Evolutionary conservation across 2,329 filamentous ascomycete genomes (phyloP), one percentile per base, ranked within the genome.

Genomic region (Hypoxylon rubiginosum): DNA sequence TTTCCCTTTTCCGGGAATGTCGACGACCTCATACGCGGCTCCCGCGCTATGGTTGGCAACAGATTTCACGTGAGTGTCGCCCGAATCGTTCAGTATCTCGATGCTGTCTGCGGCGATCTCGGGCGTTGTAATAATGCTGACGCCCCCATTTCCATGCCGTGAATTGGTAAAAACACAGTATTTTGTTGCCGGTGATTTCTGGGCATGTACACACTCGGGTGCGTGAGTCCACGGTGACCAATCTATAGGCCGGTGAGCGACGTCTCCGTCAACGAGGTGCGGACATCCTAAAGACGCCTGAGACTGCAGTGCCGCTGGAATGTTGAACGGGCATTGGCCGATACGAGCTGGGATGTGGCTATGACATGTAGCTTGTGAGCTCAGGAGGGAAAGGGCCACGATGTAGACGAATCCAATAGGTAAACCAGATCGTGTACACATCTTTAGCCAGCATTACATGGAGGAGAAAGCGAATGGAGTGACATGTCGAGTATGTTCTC

Each of bases 61-160:
- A 15, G 58, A 63, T 50, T 26, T 60, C 13, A 30, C 57, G 52
- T 67, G 39, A 11, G 71, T 71, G n/a, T 51, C 21, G 8, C 74
- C 72, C 3, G 64, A 58, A 57, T 76, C 73, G 57, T 78, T 71
- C 1, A 80, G 61, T 30, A 77, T 69, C 2, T 73, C 63, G 15
- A 74, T 57, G 30, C 70, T 74, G 50, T 71, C 71, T 0, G 78
- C 76, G 0, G 78, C 78, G 8, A 70, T 72, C 53, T 77, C 74
- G 0, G 79, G 79, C 1, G 71, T 78, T 3, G 79, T 77, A 55
- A 81, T 71, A 36, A 81, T 64, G 53, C 77, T 79, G 55, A 79
- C 66, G 19, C 79, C 79, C n/a, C 71, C 66, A 13, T 72, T 66
- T 7, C 72, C 73, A 34, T 73, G 69, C 26, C 58, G 69, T 13